Base-by-base conservation (phyloP, 208 protist genomes). In the Endotrypanum monterogeii region DNA sequence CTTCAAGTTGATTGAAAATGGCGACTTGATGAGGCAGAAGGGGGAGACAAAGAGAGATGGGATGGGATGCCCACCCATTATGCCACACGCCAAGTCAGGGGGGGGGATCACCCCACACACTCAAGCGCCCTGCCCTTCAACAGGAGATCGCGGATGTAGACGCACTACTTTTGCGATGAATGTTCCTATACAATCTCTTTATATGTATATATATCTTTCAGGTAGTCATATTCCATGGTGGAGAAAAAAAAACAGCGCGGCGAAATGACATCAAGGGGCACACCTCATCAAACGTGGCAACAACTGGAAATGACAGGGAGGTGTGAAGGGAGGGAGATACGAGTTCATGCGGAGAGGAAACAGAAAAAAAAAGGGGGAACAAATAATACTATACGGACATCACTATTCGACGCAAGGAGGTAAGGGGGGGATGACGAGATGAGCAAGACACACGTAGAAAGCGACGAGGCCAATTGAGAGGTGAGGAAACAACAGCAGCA, bases 281-380 rank as follows among this genome's bases (percentile, higher is more conserved):
- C 30, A 37, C 30, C 57, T 44, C 20, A 28, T 7, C 9, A n/a
- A 20, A 32, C 18, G 58, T n/a, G n/a, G 46, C 5, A 9, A 25
- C 52, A 37, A 23, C 58, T 32, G 11, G 23, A 20, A 25, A 65
- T 3, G 28, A 32, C n/a, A 61, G n/a, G 28, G 9, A 11, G 11
- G 14, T 4, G 28, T 39, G 23, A 30, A 30, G 56, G 30, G 25
- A 23, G 18, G 30, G 32, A 30, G 37, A 1, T 5, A 55, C 57
- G 55, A 74, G 56, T 37, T 28, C 30, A 25, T 16, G 4, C 1
- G 56, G 54, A 67, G 35, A 57, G 23, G 58, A 72, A 67, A 54
- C 54, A 51, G 48, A 67, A 63, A 55, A 79, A 51, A 46, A 67
- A 63, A 55, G 75, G 51, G 48, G 25, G 41, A 61, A 23, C 16